A percentile compares a stretch with the other conserved stretches of the same genome.
phyloP scores from a whole-genome alignment of 495 filamentous ascomycete species.

The Aspergillus indologenus region DNA sequence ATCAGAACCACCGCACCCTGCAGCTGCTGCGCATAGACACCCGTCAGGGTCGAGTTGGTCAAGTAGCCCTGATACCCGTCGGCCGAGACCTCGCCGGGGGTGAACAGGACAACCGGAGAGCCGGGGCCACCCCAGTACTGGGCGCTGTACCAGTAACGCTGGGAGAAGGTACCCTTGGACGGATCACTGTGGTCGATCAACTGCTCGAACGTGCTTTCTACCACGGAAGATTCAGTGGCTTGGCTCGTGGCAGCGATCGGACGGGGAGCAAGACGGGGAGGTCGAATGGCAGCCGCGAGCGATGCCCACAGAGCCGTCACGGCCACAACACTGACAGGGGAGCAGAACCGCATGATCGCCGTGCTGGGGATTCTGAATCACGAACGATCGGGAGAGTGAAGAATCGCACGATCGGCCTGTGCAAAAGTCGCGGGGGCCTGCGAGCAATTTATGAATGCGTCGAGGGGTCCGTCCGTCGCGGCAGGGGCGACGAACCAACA shows the following conservation, averaged over 20 bases:
- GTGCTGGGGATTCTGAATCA: neutral
- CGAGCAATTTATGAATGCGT: neutral
- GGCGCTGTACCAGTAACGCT: constrained; percentile 51
- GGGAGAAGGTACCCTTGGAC: constrained; percentile 51
- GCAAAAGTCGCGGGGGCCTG: neutral
- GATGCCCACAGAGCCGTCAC: constrained; percentile 7
- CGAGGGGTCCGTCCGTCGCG: neutral
- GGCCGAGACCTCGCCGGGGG: constrained; percentile 56
- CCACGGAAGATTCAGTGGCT: constrained; percentile 6
- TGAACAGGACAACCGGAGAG: constrained; percentile 55
- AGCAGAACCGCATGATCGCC: constrained; percentile 5
- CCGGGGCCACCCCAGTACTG: constrained; percentile 52
- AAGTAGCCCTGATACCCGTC: constrained; percentile 49
- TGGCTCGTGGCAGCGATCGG: neutral
- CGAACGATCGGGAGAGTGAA: neutral
- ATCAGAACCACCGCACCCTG: constrained; percentile 55
- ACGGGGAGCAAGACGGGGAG: constrained; percentile 7
- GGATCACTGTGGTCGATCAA: constrained; percentile 53
- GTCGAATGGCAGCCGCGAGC: constrained; percentile 2
- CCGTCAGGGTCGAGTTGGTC: constrained; percentile 49
- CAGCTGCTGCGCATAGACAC: constrained; percentile 50
- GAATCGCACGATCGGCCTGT: neutral
- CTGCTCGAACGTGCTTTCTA: constrained; percentile 45
- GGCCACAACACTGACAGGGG: neutral
- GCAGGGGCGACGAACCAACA: neutral